Evolutionary conservation across 768 basidiomycete genomes (phyloP), one percentile per base, ranked within the genome.

Genomic region (Mycena galopus): DNA sequence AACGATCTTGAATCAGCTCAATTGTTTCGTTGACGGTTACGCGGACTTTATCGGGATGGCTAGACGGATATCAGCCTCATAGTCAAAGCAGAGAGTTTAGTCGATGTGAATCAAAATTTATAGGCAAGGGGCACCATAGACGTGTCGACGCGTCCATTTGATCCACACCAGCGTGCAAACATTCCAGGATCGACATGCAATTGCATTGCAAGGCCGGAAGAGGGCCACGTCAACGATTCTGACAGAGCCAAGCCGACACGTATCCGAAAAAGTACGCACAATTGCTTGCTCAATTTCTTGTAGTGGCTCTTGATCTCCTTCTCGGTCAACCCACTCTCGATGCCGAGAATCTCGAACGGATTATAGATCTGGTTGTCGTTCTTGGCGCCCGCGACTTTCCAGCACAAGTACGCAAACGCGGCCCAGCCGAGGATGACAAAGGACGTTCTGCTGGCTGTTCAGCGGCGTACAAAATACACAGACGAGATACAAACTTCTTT

Each of bases 21-120:
- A 92, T 86, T 0, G 97, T 98, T 75, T 96, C 86, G 78, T 98
- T 96, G 3, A 86, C 89, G 0, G 91, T 88, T 12, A 94, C 89
- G 78, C 91, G 93, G 72, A 97, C 95, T 85, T 99, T 99, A 87
- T 99, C 98, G 0, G 98, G 98, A 80, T 99, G 98, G 81, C 97
- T 99, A 66, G 12, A 60, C 5, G 42, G 7, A 5, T 51, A 72
- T 66, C 57, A 30, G 10, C 29, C 50, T 37, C 30, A 19, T 25
- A 7, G 56, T 27, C 27, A 35, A 39, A 53, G 17, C 27, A 47
- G 19, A 47, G 7, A n/a, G 17, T 29, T 21, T 61, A 61, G 8
- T 61, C 27, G 51, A 29, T 25, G 42, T 33, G 19, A 7, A 39
- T 11, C 30, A 32, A 39, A 59, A 44, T 29, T 61, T 44, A 57